Percentiles rank a stretch among this genome's conserved stretches.
phyloP scores from a whole-genome alignment of 768 basidiomycete species.

The Lactarius deliciosus region DNA sequence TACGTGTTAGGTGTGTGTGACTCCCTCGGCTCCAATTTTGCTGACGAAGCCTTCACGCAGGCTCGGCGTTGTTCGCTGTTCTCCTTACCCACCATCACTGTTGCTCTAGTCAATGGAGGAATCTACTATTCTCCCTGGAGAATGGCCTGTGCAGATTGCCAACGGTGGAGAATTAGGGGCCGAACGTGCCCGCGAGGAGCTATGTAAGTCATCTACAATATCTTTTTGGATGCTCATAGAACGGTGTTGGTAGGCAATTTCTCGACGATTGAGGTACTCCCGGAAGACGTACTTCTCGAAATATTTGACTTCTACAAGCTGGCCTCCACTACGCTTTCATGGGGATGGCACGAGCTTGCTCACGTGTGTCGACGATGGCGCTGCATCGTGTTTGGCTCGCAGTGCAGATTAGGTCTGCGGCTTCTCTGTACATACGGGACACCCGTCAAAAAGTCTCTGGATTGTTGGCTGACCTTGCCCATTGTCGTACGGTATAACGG shows the following conservation, averaged over 20 bases:
- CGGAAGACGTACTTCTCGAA: slow-evolving; percentile 13
- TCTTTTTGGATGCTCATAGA: neutral
- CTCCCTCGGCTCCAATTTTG: neutral
- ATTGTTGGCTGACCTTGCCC: slow-evolving; percentile 7
- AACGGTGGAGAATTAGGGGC: neutral
- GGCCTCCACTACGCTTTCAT: neutral
- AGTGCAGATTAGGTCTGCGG: slow-evolving; percentile 7
- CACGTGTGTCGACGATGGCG: slow-evolving; percentile 15
- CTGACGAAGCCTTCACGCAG: neutral
- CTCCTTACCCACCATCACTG: neutral
- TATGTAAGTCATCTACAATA: neutral
- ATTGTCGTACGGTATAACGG: slow-evolving; percentile 4
- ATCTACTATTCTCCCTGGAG: neutral
- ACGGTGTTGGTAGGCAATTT: neutral
- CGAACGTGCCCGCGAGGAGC: neutral
- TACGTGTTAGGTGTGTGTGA: neutral
- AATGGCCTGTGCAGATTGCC: neutral
- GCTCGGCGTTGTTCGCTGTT: neutral
- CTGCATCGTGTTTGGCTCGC: slow-evolving; percentile 3
- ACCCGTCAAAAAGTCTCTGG: neutral
- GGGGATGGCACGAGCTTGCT: slow-evolving; percentile 10
- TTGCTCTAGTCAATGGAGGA: neutral
- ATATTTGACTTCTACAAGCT: slow-evolving; percentile 12
- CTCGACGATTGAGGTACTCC: slow-evolving; percentile 4
- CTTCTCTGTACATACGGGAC: slow-evolving; percentile 17